These are phyloP conservation scores for Fistulinella prunicolor DNA, from an alignment of 768 basidiomycete species.

Conservation along the genomic window DNA sequence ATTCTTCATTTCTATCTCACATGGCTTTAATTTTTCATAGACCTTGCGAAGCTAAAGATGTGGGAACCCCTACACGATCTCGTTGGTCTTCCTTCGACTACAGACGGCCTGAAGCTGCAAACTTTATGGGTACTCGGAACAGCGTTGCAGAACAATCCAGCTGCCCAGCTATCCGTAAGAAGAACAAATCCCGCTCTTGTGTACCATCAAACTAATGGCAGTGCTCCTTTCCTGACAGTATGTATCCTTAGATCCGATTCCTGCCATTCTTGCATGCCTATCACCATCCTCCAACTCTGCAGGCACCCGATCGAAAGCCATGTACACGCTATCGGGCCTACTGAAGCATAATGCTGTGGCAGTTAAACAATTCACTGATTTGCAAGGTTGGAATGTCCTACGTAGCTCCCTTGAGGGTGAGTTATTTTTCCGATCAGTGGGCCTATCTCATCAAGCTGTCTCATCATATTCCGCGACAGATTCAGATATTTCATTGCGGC, in stretches of 20 bases:
- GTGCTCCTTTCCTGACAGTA: conserved; percentile 40
- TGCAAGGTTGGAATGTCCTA: conserved; percentile 63
- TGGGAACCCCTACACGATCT: conserved; percentile 75
- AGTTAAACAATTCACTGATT: conserved; percentile 47
- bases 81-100: conserved; percentile 50
- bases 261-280: conserved; percentile 60
- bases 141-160: conserved; percentile 85
- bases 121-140: conserved; percentile 88
- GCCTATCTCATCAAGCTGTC: not conserved
- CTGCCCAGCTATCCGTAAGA: conserved; percentile 73
- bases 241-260: conserved; percentile 61
- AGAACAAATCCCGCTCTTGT: not conserved
- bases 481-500: conserved; percentile 70
- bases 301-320: conserved; percentile 68
- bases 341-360: conserved; percentile 76
- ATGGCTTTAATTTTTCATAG: conserved; percentile 35
- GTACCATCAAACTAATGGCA: not conserved
- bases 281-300: conserved; percentile 49
- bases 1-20: not conserved
- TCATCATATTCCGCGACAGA: conserved; percentile 44
- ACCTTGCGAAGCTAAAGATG: conserved; percentile 70
- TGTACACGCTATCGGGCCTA: conserved; percentile 77
- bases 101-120: conserved; percentile 61
- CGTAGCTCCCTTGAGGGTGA: conserved; percentile 59
- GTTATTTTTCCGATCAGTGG: too few relatives aligned